phyloP scores from a whole-genome alignment of 768 basidiomycete genomes.

The Termitomyces sp. region DNA sequence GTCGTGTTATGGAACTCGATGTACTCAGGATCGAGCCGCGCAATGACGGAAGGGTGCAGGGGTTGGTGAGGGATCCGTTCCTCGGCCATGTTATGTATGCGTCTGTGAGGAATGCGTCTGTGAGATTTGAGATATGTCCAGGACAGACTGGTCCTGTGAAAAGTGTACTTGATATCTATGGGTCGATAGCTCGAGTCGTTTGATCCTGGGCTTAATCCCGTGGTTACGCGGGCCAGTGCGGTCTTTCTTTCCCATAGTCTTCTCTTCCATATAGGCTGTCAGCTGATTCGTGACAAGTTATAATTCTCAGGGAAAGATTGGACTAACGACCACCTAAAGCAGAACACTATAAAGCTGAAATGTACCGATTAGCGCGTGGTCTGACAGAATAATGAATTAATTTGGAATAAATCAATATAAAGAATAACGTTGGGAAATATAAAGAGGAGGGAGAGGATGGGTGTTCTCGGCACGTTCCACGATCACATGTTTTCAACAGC shows the following conservation, averaged over 20 bases:
- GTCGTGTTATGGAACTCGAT: constrained; percentile 54
- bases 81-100: neutral
- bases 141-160: neutral
- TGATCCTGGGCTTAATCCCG: neutral
- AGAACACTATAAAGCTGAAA: neutral
- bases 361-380: no score
- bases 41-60: constrained; percentile 58
- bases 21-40: constrained; percentile 65
- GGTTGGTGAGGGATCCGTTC: constrained; percentile 33
- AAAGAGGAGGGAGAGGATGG: no score
- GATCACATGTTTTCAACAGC: no score
- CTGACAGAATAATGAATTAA: no score
- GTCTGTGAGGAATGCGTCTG: neutral
- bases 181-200: neutral
- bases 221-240: neutral
- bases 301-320: neutral
- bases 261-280: neutral
- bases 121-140: neutral
- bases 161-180: neutral
- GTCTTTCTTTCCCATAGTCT: neutral
- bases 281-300: neutral
- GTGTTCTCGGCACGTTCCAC: no score
- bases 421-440: no score
- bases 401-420: no score
- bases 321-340: neutral